A percentile compares a stretch with the other conserved stretches of the same genome.
phyloP scores from a whole-genome alignment of 1,284 basidiomycete species.

The Gymnopus androsaceus region DNA sequence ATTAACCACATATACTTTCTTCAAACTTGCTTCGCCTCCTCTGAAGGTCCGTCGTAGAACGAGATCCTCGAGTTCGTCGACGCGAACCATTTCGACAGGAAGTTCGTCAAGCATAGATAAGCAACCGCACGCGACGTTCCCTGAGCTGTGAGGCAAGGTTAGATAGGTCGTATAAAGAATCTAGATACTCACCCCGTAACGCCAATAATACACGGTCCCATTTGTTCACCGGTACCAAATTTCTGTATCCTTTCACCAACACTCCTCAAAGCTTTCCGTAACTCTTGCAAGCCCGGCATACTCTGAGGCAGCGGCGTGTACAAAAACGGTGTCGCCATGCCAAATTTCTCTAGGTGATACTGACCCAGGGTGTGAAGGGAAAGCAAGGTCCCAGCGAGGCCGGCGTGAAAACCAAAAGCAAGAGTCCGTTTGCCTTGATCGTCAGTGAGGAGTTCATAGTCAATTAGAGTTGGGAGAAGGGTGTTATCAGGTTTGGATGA shows the following conservation, averaged over 20 bases:
- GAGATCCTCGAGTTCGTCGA: slow-evolving; percentile 59
- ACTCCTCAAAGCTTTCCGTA: slow-evolving; percentile 58
- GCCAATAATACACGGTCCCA: slow-evolving; percentile 81
- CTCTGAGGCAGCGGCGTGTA: slow-evolving; percentile 83
- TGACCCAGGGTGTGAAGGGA: slow-evolving; percentile 79
- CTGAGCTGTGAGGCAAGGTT: slow-evolving; percentile 47
- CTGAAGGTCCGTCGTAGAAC: slow-evolving; percentile 39
- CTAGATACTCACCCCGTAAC: slow-evolving; percentile 68
- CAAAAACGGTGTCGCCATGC: slow-evolving; percentile 81
- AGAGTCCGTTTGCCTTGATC: slow-evolving; percentile 73
- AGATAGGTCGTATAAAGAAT: not conserved
- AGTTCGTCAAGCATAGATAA: slow-evolving; percentile 72
- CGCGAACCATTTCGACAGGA: slow-evolving; percentile 61
- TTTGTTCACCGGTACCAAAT: slow-evolving; percentile 56
- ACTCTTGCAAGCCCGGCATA: slow-evolving; percentile 58
- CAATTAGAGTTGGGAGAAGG: slow-evolving; percentile 59
- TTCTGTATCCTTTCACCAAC: slow-evolving; percentile 52
- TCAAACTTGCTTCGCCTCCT: not conserved
- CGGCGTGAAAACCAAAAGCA: slow-evolving; percentile 62
- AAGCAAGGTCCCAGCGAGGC: slow-evolving; percentile 81
- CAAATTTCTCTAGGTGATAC: slow-evolving; percentile 67
- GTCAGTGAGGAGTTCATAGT: slow-evolving; percentile 81
- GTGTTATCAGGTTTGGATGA: slow-evolving; percentile 15
- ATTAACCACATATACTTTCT: slow-evolving; percentile 70
- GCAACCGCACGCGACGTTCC: slow-evolving; percentile 79